Conservation (phyloP, 805 yeast genomes). For the Cyberlindnera suaveolens region DNA sequence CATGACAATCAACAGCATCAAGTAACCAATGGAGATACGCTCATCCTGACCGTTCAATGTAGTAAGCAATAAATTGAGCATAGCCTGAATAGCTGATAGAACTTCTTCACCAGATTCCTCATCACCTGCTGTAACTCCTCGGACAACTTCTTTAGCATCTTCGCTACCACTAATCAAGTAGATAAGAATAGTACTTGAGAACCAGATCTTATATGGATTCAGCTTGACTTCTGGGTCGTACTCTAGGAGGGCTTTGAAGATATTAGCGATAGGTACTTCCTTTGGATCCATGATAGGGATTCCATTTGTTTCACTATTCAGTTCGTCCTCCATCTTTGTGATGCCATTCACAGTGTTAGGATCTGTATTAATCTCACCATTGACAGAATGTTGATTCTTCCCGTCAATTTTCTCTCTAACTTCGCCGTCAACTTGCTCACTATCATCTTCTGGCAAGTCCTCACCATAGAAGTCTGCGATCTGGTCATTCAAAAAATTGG, state of each 20-base stretch:
- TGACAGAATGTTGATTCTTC: neutral
- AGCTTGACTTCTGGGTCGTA: conserved; percentile 66
- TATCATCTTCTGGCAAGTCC: conserved; percentile 14
- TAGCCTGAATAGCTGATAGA: conserved; percentile 63
- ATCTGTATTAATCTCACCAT: neutral
- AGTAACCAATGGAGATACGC: conserved; percentile 70
- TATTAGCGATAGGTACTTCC: conserved; percentile 43
- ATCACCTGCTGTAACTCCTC: conserved; percentile 51
- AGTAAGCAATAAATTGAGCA: conserved; percentile 67
- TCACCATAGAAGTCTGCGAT: conserved; percentile 36
- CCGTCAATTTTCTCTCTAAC: neutral
- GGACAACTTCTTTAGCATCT: conserved; percentile 42
- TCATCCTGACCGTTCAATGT: conserved; percentile 60
- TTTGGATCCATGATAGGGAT: conserved; percentile 4
- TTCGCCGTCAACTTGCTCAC: conserved; percentile 8
- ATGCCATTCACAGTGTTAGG: neutral
- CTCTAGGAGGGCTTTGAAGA: conserved; percentile 66
- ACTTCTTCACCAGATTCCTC: conserved; percentile 63
- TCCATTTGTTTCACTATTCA: neutral
- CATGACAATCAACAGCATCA: conserved; percentile 71
- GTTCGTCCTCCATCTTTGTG: conserved; percentile 1
- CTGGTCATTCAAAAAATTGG: conserved; percentile 63
- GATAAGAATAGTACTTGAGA: conserved; percentile 62
- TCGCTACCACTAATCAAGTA: conserved; percentile 52
- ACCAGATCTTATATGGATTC: conserved; percentile 87